Conservation (phyloP, 495 filamentous ascomycete genomes). For the Patellaria atrata region DNA sequence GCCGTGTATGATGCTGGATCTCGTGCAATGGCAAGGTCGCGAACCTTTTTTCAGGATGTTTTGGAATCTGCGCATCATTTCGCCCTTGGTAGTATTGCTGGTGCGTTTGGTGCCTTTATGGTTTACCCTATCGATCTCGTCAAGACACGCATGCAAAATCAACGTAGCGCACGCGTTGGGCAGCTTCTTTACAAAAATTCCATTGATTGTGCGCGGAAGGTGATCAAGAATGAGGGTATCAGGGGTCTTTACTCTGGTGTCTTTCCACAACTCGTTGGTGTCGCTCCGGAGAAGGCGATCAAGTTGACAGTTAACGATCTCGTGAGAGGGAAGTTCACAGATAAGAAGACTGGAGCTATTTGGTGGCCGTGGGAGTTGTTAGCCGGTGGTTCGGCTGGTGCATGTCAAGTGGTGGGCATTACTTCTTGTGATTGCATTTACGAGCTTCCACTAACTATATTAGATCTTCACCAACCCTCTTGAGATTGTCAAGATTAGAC, state of each 20-base stretch:
- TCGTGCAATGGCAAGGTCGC: conserved; percentile 33
- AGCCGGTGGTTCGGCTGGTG: conserved; percentile 82
- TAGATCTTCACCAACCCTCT: conserved; percentile 94
- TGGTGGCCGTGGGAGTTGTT: conserved; percentile 57
- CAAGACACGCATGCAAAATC: conserved; percentile 98
- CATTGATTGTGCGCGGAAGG: conserved; percentile 80
- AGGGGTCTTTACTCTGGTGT: conserved; percentile 85
- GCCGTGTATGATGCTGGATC: conserved; percentile 33
- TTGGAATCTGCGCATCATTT: conserved; percentile 83
- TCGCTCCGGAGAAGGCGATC: conserved; percentile 97
- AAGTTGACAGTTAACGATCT: conserved; percentile 97
- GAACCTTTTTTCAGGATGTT: conserved; percentile 42
- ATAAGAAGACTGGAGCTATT: conserved; percentile 62
- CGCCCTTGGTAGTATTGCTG: conserved; percentile 70
- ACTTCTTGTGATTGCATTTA: conserved; percentile 1
- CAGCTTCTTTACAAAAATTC: conserved; percentile 92
- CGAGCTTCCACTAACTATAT: conserved; percentile 1
- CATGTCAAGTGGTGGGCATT: conserved; percentile 81
- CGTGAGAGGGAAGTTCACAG: conserved; percentile 61
- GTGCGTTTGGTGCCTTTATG: conserved; percentile 96
- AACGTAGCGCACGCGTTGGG: conserved; percentile 65
- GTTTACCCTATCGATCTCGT: conserved; percentile 98
- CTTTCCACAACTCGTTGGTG: conserved; percentile 85
- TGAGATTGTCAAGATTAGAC: conserved; percentile 96
- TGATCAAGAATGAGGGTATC: conserved; percentile 84